Evolutionary conservation across 345 rosid species (phyloP), one percentile per base, ranked within the genome.

Genomic region (Populus simonii): DNA sequence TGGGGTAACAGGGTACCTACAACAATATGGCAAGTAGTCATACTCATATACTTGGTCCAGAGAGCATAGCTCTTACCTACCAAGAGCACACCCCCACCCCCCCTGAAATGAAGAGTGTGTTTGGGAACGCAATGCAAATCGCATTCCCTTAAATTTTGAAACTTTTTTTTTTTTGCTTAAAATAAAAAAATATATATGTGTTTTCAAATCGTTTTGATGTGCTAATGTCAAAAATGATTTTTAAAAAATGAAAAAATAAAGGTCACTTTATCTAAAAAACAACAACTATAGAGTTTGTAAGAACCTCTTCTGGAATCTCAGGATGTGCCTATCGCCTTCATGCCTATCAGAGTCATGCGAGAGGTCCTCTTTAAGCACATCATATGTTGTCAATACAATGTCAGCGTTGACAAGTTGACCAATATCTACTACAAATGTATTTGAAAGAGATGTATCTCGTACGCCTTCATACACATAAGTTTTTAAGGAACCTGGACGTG

Each of bases 271-370:
- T 68, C 13, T 0, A 66, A 43, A 70, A 78, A 13, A 39, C 76
- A 39, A 71, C 1, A 74, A 78, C 71, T 67, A 84, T 25, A 74
- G 78, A 80, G 76, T 78, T 38, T 66, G 81, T 76, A 55, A 76
- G 51, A 81, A 94, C 99, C 96, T 95, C 89, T 95, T 95, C 81
- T 88, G 92, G 87, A 88, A 92, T 89, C 99, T 93, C 87, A 95
- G 86, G 85, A 84, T 82, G 74, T 79, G 98, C 38, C 98, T 90
- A 84, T 92, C 98, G 75, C 99, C 99, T 81, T 89, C 93, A 82
- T 93, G 98, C 88, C 99, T 86, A 79, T 95, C 99, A 67, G 85
- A 86, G 79, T 95, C 98, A 77, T 95, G 99, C 18, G 97, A 92
- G 71, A 95, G 83, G 89, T 95, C 99, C 86, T 93, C 98, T 87